Conservation (phyloP, 768 basidiomycete species). For the Ramaria rubella region DNA sequence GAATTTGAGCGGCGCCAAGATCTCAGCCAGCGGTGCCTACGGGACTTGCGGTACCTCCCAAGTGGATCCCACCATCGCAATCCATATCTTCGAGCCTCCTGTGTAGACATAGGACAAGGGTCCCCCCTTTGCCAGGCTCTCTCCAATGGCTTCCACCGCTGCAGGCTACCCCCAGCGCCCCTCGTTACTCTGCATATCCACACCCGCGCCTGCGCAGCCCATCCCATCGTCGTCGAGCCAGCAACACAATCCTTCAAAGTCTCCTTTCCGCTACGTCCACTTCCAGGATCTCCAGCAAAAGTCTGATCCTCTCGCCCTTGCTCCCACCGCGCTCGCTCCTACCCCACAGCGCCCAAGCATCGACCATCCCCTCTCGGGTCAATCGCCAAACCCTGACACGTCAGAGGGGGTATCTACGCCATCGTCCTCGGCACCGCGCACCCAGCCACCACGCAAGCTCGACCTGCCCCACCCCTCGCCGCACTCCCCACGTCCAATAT, state of each 20-base stretch:
- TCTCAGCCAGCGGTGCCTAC: too few species aligned
- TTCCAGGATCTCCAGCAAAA: conserved; percentile 11
- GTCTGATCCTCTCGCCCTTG: neutral
- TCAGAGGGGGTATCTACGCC: too few species aligned
- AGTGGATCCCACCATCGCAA: too few species aligned
- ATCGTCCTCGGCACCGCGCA: conserved; percentile 13
- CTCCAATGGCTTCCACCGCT: neutral
- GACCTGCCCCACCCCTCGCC: conserved; percentile 14
- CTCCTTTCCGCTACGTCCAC: conserved; percentile 31
- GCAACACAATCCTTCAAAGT: conserved; percentile 22
- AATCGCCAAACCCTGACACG: too few species aligned
- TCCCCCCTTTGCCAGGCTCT: neutral
- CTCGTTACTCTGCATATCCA: neutral
- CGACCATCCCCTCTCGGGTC: conserved; percentile 11
- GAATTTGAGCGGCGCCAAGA: too few species aligned
- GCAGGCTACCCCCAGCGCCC: neutral
- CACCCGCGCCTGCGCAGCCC: neutral
- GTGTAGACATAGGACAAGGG: too few species aligned
- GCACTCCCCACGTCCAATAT: conserved; percentile 17
- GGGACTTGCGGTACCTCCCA: too few species aligned
- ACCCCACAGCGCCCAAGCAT: neutral
- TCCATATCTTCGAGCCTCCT: too few species aligned
- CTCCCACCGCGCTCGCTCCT: too few species aligned
- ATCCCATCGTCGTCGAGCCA: neutral
- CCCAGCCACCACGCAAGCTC: conserved; percentile 9